Conservation (phyloP, 2,329 filamentous ascomycete genomes). For the Periconia sp. region DNA sequence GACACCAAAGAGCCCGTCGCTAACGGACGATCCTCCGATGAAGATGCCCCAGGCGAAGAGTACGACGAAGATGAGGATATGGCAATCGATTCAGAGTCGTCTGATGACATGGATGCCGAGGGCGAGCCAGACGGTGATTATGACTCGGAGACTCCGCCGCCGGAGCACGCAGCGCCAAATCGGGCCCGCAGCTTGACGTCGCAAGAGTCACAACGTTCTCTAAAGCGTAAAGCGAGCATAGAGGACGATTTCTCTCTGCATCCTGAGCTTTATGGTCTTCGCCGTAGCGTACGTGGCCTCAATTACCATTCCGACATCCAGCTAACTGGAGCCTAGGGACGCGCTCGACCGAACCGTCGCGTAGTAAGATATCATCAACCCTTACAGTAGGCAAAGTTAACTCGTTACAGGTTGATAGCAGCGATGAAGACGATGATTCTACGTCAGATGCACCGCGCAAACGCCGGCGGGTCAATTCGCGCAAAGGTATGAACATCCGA, state of each 20-base stretch:
- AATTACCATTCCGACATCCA: slow-evolving; percentile 8
- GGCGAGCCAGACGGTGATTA: slow-evolving; percentile 71
- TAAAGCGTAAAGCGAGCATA: slow-evolving; percentile 70
- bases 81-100: slow-evolving; percentile 53
- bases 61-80: slow-evolving; percentile 53
- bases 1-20: slow-evolving; percentile 67
- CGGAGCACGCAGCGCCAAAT: slow-evolving; percentile 50
- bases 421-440: slow-evolving; percentile 73
- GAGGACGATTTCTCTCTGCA: slow-evolving; percentile 89
- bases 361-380: slow-evolving; percentile 54
- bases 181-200: slow-evolving; percentile 71
- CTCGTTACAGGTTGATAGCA: slow-evolving; percentile 61
- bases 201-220: slow-evolving; percentile 67
- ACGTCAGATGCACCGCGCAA: slow-evolving; percentile 66
- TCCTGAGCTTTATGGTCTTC: slow-evolving; percentile 91
- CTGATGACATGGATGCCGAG: slow-evolving; percentile 57
- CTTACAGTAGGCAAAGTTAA: slow-evolving; percentile 22
- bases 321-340: slow-evolving; percentile 55
- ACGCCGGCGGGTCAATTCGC: slow-evolving; percentile 70
- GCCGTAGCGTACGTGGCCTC: slow-evolving; percentile 77
- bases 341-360: slow-evolving; percentile 67
- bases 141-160: slow-evolving; percentile 66
- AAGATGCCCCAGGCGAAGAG: slow-evolving; percentile 49
- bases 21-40: slow-evolving; percentile 44
- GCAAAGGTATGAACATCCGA: slow-evolving; percentile 60